These are phyloP conservation scores for Candida incommunis DNA, from an alignment of 805 yeast genomes.

Conservation along the genomic window DNA sequence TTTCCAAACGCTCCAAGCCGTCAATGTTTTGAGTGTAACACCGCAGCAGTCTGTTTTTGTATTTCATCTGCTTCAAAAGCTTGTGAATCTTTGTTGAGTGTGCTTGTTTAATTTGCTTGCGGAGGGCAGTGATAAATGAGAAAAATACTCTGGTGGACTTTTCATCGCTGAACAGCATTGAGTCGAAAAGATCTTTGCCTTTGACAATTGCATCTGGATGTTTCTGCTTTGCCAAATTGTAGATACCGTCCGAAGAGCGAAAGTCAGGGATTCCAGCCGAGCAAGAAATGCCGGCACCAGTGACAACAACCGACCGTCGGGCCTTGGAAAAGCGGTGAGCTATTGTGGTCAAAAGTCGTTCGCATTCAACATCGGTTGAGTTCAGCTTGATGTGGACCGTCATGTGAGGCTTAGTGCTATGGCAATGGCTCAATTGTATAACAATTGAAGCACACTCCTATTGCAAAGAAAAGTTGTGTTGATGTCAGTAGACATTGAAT, in stretches of 20 bases:
- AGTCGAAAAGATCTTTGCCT: conserved; percentile 87
- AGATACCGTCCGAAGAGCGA: conserved; percentile 71
- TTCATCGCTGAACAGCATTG: conserved; percentile 60
- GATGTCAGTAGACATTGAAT: no score
- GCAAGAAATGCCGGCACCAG: conserved; percentile 96
- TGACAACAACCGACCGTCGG: conserved; percentile 48
- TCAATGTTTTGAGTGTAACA: conserved; percentile 96
- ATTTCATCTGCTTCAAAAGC: conserved; percentile 49
- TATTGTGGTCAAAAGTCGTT: conserved; percentile 18
- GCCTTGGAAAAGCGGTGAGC: conserved; percentile 31
- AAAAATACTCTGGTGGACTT: conserved; percentile 61
- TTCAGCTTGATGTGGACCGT: neutral
- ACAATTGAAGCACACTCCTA: no score
- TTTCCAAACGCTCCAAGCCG: conserved; percentile 58
- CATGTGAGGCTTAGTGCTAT: no score
- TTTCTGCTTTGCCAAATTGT: conserved; percentile 52
- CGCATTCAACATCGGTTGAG: neutral
- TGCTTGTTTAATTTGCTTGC: conserved; percentile 49
- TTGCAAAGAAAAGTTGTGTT: no score
- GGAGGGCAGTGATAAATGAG: conserved; percentile 74
- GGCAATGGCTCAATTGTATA: no score
- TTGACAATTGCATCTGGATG: conserved; percentile 49
- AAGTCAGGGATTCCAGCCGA: conserved; percentile 97
- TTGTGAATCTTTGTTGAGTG: conserved; percentile 74
- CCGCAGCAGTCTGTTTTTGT: conserved; percentile 52